These are phyloP conservation scores for Leucaena leucocephala DNA, from an alignment of 306 rosid genomes.

Conservation along the genomic window DNA sequence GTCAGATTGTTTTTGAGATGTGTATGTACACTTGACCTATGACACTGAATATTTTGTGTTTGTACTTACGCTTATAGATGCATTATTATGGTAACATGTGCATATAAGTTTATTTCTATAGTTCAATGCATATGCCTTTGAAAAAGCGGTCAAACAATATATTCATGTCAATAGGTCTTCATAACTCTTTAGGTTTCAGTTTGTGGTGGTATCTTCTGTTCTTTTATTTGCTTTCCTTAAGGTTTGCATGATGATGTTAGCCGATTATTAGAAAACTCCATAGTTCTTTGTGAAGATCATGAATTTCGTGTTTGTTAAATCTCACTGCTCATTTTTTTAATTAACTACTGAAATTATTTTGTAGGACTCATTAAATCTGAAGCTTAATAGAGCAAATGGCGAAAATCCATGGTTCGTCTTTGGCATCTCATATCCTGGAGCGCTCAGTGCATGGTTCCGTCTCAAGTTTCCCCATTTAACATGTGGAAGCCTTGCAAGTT, in stretches of 20 bases:
- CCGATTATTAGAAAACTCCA: neutral
- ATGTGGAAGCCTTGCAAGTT: constrained; percentile 98
- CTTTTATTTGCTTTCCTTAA: constrained; percentile 10
- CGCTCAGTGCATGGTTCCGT: constrained; percentile 98
- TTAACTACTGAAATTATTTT: constrained; percentile 29
- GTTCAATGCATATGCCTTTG: constrained; percentile 16
- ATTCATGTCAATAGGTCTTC: constrained; percentile 6
- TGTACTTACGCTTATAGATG: constrained; percentile 5
- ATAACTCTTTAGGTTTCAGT: neutral
- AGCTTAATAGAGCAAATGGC: constrained; percentile 53
- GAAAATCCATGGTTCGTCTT: constrained; percentile 87
- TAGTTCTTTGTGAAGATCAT: constrained; percentile 5
- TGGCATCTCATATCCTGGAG: constrained; percentile 88
- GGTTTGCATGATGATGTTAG: constrained; percentile 11
- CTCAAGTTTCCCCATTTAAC: constrained; percentile 96
- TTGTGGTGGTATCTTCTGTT: constrained; percentile 7
- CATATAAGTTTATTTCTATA: neutral
- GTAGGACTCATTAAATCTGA: constrained; percentile 68
- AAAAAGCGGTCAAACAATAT: constrained; percentile 13
- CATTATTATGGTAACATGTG: constrained; percentile 6
- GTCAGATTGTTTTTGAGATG: constrained; percentile 10
- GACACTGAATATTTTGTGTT: neutral
- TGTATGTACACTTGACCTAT: neutral
- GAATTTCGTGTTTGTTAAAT: constrained; percentile 10
- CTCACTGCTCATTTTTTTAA: constrained; percentile 14